Base-by-base conservation (phyloP, 2,329 filamentous ascomycete species). In the Verticillium tricorpus region DNA sequence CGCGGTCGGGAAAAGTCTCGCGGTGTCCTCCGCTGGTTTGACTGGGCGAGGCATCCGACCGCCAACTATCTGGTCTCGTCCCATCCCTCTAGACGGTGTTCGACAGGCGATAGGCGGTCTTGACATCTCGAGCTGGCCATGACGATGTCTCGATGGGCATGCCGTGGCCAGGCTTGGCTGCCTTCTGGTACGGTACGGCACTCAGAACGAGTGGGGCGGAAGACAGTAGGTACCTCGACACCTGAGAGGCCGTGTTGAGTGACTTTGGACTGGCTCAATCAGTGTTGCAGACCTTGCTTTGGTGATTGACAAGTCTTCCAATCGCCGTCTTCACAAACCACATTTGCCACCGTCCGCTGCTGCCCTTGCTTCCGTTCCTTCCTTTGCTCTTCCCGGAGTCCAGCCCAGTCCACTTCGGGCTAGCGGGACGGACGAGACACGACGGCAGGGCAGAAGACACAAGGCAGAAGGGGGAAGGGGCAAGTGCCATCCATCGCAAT, bases 391-490 rank as follows among this genome's bases (percentile, higher is more conserved):
- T 55, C 56, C 32, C 59, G n/a, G 25, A 25, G 19, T 62, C 40
- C 61, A 68, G 11, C 39, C 62, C n/a, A 65, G 63, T 7, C 60
- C 63, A 22, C 37, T 39, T 17, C 37, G 14, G 45, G n/a, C 45
- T 19, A 52, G 17, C 34, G 37, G 14, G 6, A 2, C 6, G 17
- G 14, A 12, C 6, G 17, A 15, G 15, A 40, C 15, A 4, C 12
- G 17, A 7, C 37, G 37, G 17, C 37, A 40, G 37, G 37, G 37
- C 37, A 40, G 37, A 17, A 40, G 14, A 17, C 37, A 40, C 12
- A 15, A 35, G 34, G 34, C 37, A 40, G 37, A 40, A 40, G 45
- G 45, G 45, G 17, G 45, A 52, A 52, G 45, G 45, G 45, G 45
- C 45, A 52, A 22, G 45, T 28, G 28, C 28, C 28, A 52, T 8